Conservation (phyloP, 2,329 filamentous ascomycete genomes). For the Cryphonectria nitschkei region DNA sequence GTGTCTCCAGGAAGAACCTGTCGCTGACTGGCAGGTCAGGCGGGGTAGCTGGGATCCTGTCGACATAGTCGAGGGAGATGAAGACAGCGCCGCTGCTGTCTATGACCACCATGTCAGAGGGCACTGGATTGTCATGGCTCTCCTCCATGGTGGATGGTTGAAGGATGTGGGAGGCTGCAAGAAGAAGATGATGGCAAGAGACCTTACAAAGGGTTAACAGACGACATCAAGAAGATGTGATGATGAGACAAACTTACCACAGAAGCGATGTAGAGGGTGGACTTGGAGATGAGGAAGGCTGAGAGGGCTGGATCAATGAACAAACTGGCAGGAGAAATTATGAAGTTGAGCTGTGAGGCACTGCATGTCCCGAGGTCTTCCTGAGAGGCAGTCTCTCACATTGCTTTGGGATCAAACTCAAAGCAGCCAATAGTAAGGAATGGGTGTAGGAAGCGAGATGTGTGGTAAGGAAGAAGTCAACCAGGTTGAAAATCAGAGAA, state of each 20-base stretch:
- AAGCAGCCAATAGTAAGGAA: neutral
- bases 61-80: slow-evolving; percentile 2
- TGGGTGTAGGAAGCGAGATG: neutral
- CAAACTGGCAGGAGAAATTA: neutral
- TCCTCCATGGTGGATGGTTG: neutral
- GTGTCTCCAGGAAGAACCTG: neutral
- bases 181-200: neutral
- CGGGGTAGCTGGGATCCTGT: neutral
- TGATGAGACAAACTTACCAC: neutral
- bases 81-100: neutral
- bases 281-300: neutral
- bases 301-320: neutral
- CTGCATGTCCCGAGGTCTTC: neutral
- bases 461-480: neutral
- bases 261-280: neutral
- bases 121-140: neutral
- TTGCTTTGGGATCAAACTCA: neutral
- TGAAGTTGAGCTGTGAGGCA: neutral
- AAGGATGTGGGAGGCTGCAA: neutral
- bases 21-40: neutral
- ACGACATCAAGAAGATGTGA: neutral
- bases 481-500: neutral
- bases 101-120: slow-evolving; percentile 4
- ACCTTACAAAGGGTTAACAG: neutral
- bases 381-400: neutral